These are phyloP conservation scores for Mycena polygramma DNA, from an alignment of 768 basidiomycete species.

Conservation along the genomic window DNA sequence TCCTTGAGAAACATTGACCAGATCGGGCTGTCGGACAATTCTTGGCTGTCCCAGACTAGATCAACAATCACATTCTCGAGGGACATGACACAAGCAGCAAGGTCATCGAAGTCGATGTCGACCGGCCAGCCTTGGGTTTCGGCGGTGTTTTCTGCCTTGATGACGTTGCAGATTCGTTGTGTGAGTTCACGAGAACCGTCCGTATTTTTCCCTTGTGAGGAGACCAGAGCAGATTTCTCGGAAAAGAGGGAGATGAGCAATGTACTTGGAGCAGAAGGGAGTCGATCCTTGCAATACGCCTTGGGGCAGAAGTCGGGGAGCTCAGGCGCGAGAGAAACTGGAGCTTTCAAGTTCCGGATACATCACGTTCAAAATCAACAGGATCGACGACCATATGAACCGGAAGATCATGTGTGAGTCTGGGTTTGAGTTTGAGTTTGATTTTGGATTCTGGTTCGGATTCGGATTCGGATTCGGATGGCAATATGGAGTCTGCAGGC, in stretches of 20 bases:
- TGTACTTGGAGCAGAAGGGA: not conserved
- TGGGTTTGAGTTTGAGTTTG: no score
- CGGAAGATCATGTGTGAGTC: no score
- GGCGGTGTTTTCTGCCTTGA: not conserved
- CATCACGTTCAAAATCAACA: no score
- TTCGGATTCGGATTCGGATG: no score
- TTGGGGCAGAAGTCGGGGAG: no score
- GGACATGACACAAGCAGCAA: not conserved
- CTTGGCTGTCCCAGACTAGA: not conserved
- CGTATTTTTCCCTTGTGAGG: not conserved
- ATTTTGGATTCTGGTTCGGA: no score
- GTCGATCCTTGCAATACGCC: no score
- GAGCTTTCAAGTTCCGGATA: no score
- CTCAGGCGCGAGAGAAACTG: not conserved
- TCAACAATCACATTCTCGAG: not conserved
- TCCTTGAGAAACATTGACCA: not conserved
- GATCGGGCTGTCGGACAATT: not conserved
- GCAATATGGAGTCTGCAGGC: no score
- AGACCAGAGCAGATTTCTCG: not conserved
- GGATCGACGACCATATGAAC: no score
- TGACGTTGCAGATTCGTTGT: not conserved
- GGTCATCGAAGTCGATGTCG: not conserved
- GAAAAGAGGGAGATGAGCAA: not conserved
- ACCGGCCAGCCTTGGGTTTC: not conserved
- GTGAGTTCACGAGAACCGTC: not conserved